Base-by-base conservation (phyloP, 495 filamentous ascomycete species). In the Xanthoparmelia taractica region DNA sequence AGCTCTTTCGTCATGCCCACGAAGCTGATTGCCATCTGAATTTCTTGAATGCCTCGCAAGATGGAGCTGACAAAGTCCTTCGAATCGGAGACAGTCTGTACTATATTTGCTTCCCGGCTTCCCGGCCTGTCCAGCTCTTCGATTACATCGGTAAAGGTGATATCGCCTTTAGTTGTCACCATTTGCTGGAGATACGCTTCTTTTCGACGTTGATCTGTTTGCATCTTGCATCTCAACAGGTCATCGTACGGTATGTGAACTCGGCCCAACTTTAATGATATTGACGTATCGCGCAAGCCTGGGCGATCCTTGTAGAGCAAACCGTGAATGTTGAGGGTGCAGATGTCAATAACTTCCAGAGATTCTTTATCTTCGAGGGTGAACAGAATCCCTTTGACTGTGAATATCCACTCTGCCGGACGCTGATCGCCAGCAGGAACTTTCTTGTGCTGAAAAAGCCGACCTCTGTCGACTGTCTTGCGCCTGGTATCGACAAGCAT, bases 21-120 rank as follows among this genome's bases (percentile, higher is more conserved):
- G 73, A 93, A 96, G 74, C 94, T 95, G 73, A 97, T 80, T 8
- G 94, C 94, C 69, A 97, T 89, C 75, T 97, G 94, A 20, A 99
- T 86, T 73, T 97, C 94, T 71, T 96, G 92, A 52, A 99, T 89
- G 43, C 94, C 94, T 57, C 90, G 86, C 27, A 99, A 80, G 33
- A 96, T 83, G 8, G 93, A 96, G 71, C 88, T 90, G 43, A 91
- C 82, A 67, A 99, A 92, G 61, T 96, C 92, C 68, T 90, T 96
- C 0, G 90, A 96, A 68, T 97, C 93, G 17, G 91, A 92, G 4
- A 97, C 89, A 0, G 89, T 88, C 72, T 91, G 89, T 41, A 92
- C 85, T 63, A 96, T 81, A 48, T 83, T 82, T 57, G 90, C 84
- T 69, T 94, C 85, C 52, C 79, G 78, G 68, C 84, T 91, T 18